Conservation (phyloP, 108 stramenopile species). For the Skeletonema potamos region DNA sequence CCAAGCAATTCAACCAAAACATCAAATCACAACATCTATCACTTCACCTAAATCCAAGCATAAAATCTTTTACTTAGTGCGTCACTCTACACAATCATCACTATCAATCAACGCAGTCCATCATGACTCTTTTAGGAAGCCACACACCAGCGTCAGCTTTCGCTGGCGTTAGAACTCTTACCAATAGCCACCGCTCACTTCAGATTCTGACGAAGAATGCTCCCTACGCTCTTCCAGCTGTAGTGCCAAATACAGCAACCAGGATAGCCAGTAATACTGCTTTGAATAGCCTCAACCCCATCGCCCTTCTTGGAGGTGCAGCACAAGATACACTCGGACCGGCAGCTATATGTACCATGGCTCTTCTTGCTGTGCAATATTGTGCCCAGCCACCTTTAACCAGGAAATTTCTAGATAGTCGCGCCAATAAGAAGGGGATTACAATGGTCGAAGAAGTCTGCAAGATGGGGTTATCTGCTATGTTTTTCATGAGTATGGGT, state of each 20-base stretch:
- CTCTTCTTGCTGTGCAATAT: slow-evolving; percentile 82
- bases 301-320: slow-evolving; percentile 32
- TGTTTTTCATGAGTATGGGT: slow-evolving; percentile 49
- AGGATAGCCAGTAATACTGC: neutral
- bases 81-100: neutral
- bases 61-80: neutral
- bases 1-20: neutral
- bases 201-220: slow-evolving; percentile 5
- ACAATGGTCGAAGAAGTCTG: slow-evolving; percentile 68
- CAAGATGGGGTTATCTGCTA: slow-evolving; percentile 57
- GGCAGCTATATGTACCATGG: slow-evolving; percentile 58
- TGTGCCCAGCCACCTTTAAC: slow-evolving; percentile 81
- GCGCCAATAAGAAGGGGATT: slow-evolving; percentile 57
- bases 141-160: slow-evolving; percentile 12
- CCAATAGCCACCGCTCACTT: neutral
- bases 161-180: slow-evolving; percentile 7
- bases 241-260: neutral
- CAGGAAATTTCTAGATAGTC: slow-evolving; percentile 58
- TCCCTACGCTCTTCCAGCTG: neutral
- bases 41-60: neutral
- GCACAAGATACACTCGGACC: slow-evolving; percentile 43
- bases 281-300: slow-evolving; percentile 7
- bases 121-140: slow-evolving; percentile 10
- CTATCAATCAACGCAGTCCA: neutral
- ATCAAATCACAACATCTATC: neutral